Base-by-base conservation (phyloP, 345 rosid genomes). In the Aurinia saxatilis region DNA sequence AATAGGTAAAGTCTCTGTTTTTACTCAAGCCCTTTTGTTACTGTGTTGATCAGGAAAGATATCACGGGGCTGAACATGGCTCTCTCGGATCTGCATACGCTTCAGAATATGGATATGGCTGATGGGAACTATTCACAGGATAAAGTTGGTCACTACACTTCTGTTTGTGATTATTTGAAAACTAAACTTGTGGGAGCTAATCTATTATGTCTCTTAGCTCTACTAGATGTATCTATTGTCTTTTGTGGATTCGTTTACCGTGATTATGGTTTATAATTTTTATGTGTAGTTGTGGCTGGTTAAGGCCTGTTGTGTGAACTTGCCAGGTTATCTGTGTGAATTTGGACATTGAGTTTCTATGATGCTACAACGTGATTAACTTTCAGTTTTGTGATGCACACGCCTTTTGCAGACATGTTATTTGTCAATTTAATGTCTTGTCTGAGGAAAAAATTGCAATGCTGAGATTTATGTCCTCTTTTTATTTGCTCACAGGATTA, bases 121-220 rank as follows among this genome's bases (percentile, higher is more conserved):
- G 88, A 77, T 30, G 91, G 89, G 10, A 82, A 79, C 50, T 79
- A 79, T 60, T 92, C 93, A 1, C 79, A 86, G 76, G 96, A 86
- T 63, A 85, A 79, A 69, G 80, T 77, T 37, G 80, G 81, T 73
- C 95, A 85, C 67, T 86, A 86, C 1, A 86, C 93, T 0, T 77
- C 88, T 37, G 93, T 92, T 41, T 83, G 80, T 63, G 93, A 89
- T 78, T 93, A 86, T 70, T 75, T 92, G 71, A 92, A 92, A 74
- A 75, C 78, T 51, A 86, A 79, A 63, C 87, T 92, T 27, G 86
- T 89, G 96, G 83, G 81, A 13, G 84, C 91, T 59, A 86, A n/a
- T 0, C 0, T 7, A 11, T 7, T 25, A 30, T 60, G 0, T 61
- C 42, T n/a, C n/a, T n/a, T n/a, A n/a, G n/a, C n/a, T n/a, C n/a